Conservation (phyloP, 306 rosid species). For the Lagenaria siceraria region DNA sequence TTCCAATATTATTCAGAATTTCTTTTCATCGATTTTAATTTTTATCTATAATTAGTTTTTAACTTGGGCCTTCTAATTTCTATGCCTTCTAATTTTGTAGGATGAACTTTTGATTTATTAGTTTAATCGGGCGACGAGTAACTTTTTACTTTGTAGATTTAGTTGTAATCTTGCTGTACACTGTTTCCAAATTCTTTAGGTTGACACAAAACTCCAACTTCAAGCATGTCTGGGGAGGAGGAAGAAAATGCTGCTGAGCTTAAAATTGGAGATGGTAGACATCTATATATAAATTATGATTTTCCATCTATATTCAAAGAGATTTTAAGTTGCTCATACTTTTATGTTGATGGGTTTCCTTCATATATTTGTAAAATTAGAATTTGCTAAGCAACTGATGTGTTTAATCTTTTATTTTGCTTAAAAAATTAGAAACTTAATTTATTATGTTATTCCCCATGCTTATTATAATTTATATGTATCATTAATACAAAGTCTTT, state of each 20-base stretch:
- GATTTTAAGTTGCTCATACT: background rate
- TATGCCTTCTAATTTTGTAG: background rate
- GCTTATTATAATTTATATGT: background rate
- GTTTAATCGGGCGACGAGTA: no score
- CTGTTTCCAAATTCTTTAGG: background rate
- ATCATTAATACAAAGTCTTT: background rate
- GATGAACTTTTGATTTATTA: background rate
- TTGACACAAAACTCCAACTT: background rate
- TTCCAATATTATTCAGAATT: background rate
- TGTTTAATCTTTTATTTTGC: background rate
- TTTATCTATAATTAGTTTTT: background rate
- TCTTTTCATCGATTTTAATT: background rate
- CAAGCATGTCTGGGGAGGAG: conserved; percentile 80
- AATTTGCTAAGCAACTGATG: background rate
- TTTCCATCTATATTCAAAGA: background rate
- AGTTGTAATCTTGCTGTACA: background rate
- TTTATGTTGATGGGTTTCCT: background rate
- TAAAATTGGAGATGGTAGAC: conserved; percentile 80
- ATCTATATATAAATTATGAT: background rate
- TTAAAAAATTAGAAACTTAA: background rate
- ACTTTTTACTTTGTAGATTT: background rate
- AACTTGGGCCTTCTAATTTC: background rate
- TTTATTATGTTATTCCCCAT: background rate
- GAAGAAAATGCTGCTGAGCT: conserved; percentile 96
- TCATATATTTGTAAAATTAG: background rate